Percentiles rank a stretch among this genome's conserved stretches.
phyloP scores from a whole-genome alignment of 805 yeast genomes.

The Candida boidinii region DNA sequence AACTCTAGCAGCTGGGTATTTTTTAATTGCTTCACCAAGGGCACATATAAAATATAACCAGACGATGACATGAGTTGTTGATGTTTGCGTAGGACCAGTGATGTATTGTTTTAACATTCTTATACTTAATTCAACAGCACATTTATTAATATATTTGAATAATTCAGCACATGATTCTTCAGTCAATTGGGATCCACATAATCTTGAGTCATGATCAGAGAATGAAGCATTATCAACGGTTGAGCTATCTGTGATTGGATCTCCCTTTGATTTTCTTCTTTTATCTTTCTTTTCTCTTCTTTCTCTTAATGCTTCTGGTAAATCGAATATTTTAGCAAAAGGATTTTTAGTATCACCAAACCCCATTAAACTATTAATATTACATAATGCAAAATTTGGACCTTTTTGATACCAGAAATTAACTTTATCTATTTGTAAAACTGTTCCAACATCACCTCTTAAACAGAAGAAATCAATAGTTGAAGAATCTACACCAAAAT shows the following conservation, averaged over 20 bases:
- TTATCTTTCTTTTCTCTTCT: constrained; percentile 65
- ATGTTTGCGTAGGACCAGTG: constrained; percentile 61
- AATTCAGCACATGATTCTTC: constrained; percentile 48
- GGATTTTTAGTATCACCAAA: constrained; percentile 72
- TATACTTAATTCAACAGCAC: constrained; percentile 61
- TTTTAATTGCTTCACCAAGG: constrained; percentile 45
- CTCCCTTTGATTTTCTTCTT: constrained; percentile 34
- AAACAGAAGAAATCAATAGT: constrained; percentile 55
- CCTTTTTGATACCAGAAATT: constrained; percentile 75
- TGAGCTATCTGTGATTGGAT: constrained; percentile 6
- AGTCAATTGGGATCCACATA: too few species aligned
- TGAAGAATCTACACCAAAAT: constrained; percentile 60
- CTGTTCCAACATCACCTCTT: constrained; percentile 28
- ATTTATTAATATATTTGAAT: constrained; percentile 47
- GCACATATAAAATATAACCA: constrained; percentile 70
- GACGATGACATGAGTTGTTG: constrained; percentile 66
- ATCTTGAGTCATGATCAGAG: constrained; percentile 18
- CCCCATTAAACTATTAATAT: constrained; percentile 66
- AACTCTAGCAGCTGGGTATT: constrained; percentile 34
- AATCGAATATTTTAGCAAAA: constrained; percentile 63
- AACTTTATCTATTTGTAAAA: constrained; percentile 33
- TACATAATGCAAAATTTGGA: constrained; percentile 67
- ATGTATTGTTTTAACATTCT: constrained; percentile 58
- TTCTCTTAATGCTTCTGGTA: constrained; percentile 65
- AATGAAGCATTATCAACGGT: constrained; percentile 19